Evolutionary conservation across 306 rosid genomes (phyloP), one percentile per base, ranked within the genome.

Genomic region (Cucumis hystrix): DNA sequence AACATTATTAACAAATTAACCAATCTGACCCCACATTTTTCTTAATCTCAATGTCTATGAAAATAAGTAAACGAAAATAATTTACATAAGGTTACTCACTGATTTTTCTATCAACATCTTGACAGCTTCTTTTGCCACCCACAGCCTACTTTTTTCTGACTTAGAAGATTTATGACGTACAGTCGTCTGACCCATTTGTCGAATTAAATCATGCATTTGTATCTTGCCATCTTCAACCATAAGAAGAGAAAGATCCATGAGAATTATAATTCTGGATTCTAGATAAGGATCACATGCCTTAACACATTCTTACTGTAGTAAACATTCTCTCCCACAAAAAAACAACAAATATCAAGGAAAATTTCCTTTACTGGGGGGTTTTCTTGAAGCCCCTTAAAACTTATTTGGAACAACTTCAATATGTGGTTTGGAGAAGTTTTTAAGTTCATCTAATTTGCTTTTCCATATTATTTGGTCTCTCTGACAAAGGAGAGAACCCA

Each of bases 181-280:
- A 4, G 82, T 82, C 35, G 62, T 78, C 21, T 80, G 77, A 63
- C 86, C 88, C 87, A 84, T 87, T 54, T 84, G 84, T 70, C 74
- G 55, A 14, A 77, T n/a, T 47, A 81, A 60, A 39, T 81, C 77
- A 56, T 81, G 84, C 84, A 81, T 81, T 3, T 1, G 23, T 2
- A 81, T 21, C 37, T 12, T 69, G 30, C 47, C 35, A 2, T 5
- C 0, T 12, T 77, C 58, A 80, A 82, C 12, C 11, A 40, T 74
- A 1, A 84, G 0, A 1, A 84, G 89, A 13, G 81, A 78, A 8
- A 82, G 40, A 5, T 82, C 80, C 16, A 49, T 10, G 0, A 86
- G 80, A 8, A 80, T 21, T 0, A 23, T 8, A 57, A 86, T 77
- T 62, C 84, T 82, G 1, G 8, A 59, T 7, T 70, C 40, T 62